Percentiles rank a stretch among this genome's conserved stretches.
Conservation (phyloP, 1,284 basidiomycete genomes). For the Hymenochaete sp. region DNA sequence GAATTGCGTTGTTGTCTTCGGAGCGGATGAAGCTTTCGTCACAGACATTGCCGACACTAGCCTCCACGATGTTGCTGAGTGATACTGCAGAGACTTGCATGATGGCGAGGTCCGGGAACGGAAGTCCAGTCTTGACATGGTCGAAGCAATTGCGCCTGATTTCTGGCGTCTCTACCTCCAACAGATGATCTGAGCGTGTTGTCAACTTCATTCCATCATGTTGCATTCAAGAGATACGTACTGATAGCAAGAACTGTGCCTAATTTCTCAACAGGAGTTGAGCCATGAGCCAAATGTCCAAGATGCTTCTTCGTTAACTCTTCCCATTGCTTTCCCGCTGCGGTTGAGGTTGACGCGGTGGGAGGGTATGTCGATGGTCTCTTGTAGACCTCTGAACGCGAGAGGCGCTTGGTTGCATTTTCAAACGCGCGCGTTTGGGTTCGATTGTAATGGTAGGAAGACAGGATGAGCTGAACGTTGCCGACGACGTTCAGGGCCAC, state of each 20-base stretch:
- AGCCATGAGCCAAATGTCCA: constrained; percentile 78
- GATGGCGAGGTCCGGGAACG: constrained; percentile 76
- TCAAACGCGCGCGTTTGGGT: too few species aligned
- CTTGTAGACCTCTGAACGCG: too few species aligned
- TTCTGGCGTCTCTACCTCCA: constrained; percentile 70
- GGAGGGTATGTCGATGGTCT: too few species aligned
- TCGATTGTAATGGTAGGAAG: too few species aligned
- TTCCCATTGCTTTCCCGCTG: constrained; percentile 71
- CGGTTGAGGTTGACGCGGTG: too few species aligned
- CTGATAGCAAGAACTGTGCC: constrained; percentile 81
- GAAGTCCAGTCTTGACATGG: constrained; percentile 81
- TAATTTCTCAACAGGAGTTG: constrained; percentile 64
- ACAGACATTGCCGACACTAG: constrained; percentile 70
- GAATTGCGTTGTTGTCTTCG: constrained; percentile 76
- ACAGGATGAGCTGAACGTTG: too few species aligned
- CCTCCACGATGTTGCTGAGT: constrained; percentile 72
- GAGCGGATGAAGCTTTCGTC: constrained; percentile 84
- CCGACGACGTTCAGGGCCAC: too few species aligned
- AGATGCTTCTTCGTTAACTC: constrained; percentile 71
- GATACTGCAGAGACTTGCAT: constrained; percentile 86
- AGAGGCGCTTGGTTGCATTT: too few species aligned
- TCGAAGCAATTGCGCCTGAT: constrained; percentile 76
- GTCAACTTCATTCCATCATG: constrained; percentile 20
- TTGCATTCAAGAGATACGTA: constrained; percentile 27
- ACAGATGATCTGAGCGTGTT: constrained; percentile 52